phyloP scores from a whole-genome alignment of 1,139 yeast species.

The Candida freyschussii region DNA sequence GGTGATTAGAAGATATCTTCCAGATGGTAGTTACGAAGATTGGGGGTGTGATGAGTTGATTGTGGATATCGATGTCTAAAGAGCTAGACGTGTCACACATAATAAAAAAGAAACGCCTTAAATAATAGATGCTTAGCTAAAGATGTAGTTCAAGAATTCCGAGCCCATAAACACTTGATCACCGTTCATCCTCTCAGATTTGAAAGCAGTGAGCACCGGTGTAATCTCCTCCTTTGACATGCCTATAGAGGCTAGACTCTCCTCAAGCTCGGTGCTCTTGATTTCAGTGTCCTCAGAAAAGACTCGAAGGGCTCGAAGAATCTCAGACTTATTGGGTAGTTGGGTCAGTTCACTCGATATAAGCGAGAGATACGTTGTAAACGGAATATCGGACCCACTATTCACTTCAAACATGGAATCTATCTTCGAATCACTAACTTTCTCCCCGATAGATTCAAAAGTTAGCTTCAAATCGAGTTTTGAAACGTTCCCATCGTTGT shows the following conservation, averaged over 20 bases:
- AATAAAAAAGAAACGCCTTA: constrained; percentile 3
- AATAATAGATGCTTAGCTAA: constrained; percentile 19
- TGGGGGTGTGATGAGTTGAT: constrained; percentile 99
- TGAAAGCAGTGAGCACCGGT: constrained; percentile 50
- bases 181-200: constrained; percentile 53
- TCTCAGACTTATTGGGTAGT: constrained; percentile 56
- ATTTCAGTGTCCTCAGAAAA: constrained; percentile 46
- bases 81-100: background rate
- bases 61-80: constrained; percentile 51
- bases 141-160: constrained; percentile 53
- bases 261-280: constrained; percentile 46
- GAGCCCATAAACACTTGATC: constrained; percentile 49
- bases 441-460: constrained; percentile 48
- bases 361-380: constrained; percentile 64
- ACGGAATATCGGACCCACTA: constrained; percentile 45
- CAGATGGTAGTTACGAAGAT: constrained; percentile 96
- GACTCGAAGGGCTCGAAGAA: constrained; percentile 58
- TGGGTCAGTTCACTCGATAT: constrained; percentile 58
- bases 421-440: constrained; percentile 37
- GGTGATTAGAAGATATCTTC: constrained; percentile 91
- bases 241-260: constrained; percentile 48
- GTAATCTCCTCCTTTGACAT: constrained; percentile 50
- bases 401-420: constrained; percentile 42
- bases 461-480: constrained; percentile 54
- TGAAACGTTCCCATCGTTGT: constrained; percentile 67